Base-by-base conservation (phyloP, 352 stramenopile species). In the Globisporangium perplexum region DNA sequence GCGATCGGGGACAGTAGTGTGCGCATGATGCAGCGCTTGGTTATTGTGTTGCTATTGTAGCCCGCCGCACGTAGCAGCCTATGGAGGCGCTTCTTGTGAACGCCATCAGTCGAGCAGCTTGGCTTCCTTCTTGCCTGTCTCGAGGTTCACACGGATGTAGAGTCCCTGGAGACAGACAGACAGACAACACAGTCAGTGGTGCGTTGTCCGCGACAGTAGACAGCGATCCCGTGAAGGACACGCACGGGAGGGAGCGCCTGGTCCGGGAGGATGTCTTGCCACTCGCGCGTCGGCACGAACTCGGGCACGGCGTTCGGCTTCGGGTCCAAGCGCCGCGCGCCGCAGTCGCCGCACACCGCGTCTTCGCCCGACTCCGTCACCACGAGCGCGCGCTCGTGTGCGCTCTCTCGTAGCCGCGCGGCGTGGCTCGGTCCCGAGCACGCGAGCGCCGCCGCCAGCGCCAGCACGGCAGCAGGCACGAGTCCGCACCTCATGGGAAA, bases 251-350 rank as follows among this genome's bases (percentile, higher is more conserved):
- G 74, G 24, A 86, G 69, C 1, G 65, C 66, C 57, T 86, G 71
- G 55, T 74, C 69, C 0, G 69, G 71, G 20, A 80, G 51, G 43
- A 86, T 72, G 57, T 78, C 68, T 47, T 86, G 60, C 75, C 75
- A 84, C 31, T 84, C 75, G 11, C 72, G 38, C 6, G 78, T 88
- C 4, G 81, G 66, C 14, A 78, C 64, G 55, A 92, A 92, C 53
- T 86, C 76, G 1, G 73, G 74, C 52, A 68, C 50, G 0, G 23
- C 4, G 11, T 57, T 35, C 7, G 62, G 36, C 10, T 43, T 42
- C 35, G 41, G 41, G 1, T 3, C 35, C 22, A 4, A 33, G 20
- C 14, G n/a, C n/a, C n/a, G 7, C 35, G 33, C 18, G 49, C 51
- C 10, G 20, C 51, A 30, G 45, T 55, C 45, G 55, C 68, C 23